Evolutionary conservation across 139 green algal genomes (phyloP).

Genomic region (Micromonas pusilla): DNA sequence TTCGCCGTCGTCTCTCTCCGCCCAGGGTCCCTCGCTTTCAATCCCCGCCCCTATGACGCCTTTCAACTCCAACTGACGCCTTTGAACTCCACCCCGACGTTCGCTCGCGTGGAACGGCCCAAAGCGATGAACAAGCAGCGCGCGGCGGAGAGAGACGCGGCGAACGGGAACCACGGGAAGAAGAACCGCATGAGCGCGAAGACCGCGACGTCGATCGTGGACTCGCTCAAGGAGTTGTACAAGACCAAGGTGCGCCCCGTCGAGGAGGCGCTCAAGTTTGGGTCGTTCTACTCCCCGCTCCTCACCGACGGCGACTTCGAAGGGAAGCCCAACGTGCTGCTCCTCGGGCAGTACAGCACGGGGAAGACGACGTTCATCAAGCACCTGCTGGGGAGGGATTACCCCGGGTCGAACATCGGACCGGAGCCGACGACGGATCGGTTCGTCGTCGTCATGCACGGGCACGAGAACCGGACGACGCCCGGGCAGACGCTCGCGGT

Average conservation of each 20-base stretch:
- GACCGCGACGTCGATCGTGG: constrained; percentile 50
- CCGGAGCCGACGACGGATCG: constrained; percentile 96
- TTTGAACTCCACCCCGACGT: no score
- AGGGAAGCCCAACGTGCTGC: constrained; percentile 88
- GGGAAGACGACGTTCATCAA: constrained; percentile 99
- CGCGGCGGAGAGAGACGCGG: neutral
- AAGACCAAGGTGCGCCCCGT: constrained; percentile 79
- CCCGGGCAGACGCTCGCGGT: constrained; percentile 96
- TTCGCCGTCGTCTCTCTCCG: no score
- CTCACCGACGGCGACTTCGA: constrained; percentile 86
- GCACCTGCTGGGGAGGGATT: constrained; percentile 80
- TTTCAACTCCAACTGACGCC: no score
- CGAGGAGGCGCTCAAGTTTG: constrained; percentile 88
- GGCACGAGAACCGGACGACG: constrained; percentile 66
- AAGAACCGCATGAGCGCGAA: neutral
- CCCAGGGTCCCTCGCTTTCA: no score
- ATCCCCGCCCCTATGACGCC: no score
- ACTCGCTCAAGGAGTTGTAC: constrained; percentile 89
- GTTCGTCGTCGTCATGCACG: constrained; percentile 87
- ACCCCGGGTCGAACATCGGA: constrained; percentile 89
- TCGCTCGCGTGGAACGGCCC: no score
- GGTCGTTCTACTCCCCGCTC: constrained; percentile 77
- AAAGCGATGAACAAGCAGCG: no score
- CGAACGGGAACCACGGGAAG: neutral
- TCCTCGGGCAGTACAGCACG: constrained; percentile 94